phyloP scores from a whole-genome alignment of 2,329 filamentous ascomycete genomes.

The Clarireedia monteithiana region DNA sequence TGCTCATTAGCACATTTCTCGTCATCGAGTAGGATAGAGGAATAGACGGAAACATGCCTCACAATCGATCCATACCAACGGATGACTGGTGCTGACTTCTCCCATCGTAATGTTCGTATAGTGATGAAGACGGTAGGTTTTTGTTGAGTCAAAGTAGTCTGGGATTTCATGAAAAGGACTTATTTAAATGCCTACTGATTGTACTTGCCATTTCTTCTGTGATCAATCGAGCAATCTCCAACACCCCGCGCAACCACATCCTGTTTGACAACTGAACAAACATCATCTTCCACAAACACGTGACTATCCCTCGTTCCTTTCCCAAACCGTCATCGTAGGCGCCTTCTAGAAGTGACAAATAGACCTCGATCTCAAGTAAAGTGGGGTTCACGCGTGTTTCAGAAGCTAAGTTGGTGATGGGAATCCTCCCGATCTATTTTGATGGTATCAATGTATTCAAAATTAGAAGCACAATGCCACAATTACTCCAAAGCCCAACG shows the following conservation, averaged over 20 bases:
- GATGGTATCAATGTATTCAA: not conserved
- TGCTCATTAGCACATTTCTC: slow-evolving; percentile 3
- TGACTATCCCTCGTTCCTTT: not conserved
- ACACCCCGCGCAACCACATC: not conserved
- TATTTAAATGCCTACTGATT: not conserved
- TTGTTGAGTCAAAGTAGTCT: too few relatives aligned
- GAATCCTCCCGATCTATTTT: not conserved
- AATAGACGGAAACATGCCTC: slow-evolving; percentile 3
- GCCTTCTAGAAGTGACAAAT: not conserved
- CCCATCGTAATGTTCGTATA: not conserved
- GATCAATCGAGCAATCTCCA: not conserved
- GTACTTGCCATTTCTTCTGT: not conserved
- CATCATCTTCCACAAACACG: not conserved
- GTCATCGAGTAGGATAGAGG: slow-evolving; percentile 1
- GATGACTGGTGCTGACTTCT: slow-evolving; percentile 7
- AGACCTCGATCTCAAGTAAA: not conserved
- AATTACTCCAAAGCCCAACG: not conserved
- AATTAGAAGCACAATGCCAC: not conserved
- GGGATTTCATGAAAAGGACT: too few relatives aligned
- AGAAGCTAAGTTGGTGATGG: not conserved
- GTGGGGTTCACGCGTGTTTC: not conserved
- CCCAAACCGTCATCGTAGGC: not conserved
- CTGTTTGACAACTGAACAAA: not conserved
- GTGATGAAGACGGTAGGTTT: too few relatives aligned
- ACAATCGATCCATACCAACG: slow-evolving; percentile 13